Conservation (phyloP, 78 protist species). For the Cavenderia fasciculata region DNA sequence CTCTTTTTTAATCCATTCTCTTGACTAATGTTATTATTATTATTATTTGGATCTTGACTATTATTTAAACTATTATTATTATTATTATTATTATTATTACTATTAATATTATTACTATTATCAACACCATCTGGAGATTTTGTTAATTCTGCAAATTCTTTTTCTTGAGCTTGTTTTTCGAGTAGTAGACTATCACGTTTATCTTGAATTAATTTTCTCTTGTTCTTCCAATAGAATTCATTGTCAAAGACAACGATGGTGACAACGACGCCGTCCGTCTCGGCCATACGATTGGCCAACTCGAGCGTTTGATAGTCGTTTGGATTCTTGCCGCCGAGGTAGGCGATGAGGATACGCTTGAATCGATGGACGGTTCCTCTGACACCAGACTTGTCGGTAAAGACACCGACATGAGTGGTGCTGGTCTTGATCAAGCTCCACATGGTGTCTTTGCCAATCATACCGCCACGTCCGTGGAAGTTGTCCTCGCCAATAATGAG, state of each 20-base stretch:
- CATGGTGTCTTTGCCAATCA: neutral
- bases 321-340: constrained; percentile 38
- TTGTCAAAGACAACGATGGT: constrained; percentile 51
- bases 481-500: constrained; percentile 32
- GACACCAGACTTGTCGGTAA: constrained; percentile 57
- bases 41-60: neutral
- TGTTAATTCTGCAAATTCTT: neutral
- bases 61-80: neutral
- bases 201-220: neutral
- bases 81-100: constrained; percentile 9
- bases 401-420: constrained; percentile 43
- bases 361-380: constrained; percentile 24
- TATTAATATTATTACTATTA: neutral
- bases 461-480: constrained; percentile 28
- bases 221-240: constrained; percentile 36
- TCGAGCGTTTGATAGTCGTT: constrained; percentile 37
- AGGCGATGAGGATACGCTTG: constrained; percentile 5
- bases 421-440: constrained; percentile 22
- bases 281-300: constrained; percentile 20
- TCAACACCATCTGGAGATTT: neutral
- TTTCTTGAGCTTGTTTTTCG: neutral
- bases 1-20: neutral
- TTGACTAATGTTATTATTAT: neutral
- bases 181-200: too few relatives aligned
- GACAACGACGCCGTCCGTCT: neutral